Percentiles rank a stretch among this genome's conserved stretches.
Evolutionary conservation across 1,284 basidiomycete genomes (phyloP).

Genomic region (Sanghuangporus baumii): DNA sequence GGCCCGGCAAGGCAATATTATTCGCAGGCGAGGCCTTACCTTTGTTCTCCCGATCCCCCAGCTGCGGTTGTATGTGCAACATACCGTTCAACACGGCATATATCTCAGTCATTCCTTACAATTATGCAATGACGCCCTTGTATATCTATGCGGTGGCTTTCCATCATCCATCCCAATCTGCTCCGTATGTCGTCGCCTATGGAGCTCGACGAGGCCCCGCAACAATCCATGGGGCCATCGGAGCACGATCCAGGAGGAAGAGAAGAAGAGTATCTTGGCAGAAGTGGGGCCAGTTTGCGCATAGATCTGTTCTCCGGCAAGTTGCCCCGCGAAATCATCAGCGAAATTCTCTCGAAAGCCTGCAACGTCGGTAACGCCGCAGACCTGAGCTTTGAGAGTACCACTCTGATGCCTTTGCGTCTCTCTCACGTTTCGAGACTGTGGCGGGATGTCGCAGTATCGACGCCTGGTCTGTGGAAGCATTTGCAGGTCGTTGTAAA

Average conservation of each 20-base stretch:
- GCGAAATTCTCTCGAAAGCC: conserved; percentile 8
- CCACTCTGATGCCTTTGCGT: conserved; percentile 4
- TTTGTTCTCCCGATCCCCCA: background rate
- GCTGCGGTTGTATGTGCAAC: background rate
- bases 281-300: background rate
- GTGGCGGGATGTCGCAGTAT: conserved; percentile 10
- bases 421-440: conserved; percentile 9
- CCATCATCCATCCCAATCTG: background rate
- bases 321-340: conserved; percentile 12
- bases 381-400: background rate
- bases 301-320: background rate
- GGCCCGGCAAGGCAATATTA: background rate
- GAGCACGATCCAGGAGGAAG: background rate
- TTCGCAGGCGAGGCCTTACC: background rate
- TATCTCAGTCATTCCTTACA: background rate
- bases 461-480: conserved; percentile 12
- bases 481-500: conserved; percentile 2
- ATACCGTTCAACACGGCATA: background rate
- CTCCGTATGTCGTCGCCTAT: conserved; percentile 2
- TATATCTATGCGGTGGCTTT: conserved; percentile 6
- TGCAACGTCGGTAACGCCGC: conserved; percentile 6
- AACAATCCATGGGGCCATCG: background rate
- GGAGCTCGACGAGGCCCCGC: conserved; percentile 1
- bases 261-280: background rate
- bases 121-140: background rate